Conservation (phyloP, 2,329 filamentous ascomycete species). For the Aspergillus bombycis region DNA sequence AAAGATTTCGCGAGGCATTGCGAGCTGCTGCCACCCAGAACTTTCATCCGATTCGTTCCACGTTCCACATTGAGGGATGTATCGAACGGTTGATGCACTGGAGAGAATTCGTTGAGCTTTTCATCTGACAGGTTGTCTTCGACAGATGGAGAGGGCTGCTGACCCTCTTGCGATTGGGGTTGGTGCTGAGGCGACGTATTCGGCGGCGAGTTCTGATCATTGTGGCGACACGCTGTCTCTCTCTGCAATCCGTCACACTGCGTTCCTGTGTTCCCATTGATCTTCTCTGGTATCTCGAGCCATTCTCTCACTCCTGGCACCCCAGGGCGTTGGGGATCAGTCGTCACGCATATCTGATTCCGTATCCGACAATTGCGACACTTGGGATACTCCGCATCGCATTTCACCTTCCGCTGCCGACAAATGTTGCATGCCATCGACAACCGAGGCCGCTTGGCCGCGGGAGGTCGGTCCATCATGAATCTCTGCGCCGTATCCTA, state of each 20-base stretch:
- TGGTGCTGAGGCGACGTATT: background rate
- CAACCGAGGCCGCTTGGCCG: constrained; percentile 19
- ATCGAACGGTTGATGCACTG: constrained; percentile 19
- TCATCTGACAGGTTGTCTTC: background rate
- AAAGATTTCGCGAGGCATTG: constrained; percentile 21
- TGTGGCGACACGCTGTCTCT: background rate
- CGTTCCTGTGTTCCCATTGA: background rate
- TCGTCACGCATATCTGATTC: constrained; percentile 26
- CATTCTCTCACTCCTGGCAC: constrained; percentile 18
- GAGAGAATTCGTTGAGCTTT: constrained; percentile 8
- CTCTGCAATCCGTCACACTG: background rate
- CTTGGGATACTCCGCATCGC: constrained; percentile 31
- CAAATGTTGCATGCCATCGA: constrained; percentile 32
- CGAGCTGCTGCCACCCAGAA: constrained; percentile 20
- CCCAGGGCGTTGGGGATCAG: constrained; percentile 27
- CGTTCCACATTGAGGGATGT: constrained; percentile 18
- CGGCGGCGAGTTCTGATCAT: background rate
- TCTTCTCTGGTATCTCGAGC: constrained; percentile 17
- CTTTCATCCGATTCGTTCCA: constrained; percentile 17
- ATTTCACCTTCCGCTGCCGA: constrained; percentile 32
- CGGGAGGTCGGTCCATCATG: constrained; percentile 10
- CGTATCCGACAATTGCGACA: constrained; percentile 31
- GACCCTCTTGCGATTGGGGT: background rate
- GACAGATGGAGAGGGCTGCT: background rate
- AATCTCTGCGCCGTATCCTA: background rate